phyloP scores from a whole-genome alignment of 768 basidiomycete genomes.

The Coprinellus aureogranulatus region DNA sequence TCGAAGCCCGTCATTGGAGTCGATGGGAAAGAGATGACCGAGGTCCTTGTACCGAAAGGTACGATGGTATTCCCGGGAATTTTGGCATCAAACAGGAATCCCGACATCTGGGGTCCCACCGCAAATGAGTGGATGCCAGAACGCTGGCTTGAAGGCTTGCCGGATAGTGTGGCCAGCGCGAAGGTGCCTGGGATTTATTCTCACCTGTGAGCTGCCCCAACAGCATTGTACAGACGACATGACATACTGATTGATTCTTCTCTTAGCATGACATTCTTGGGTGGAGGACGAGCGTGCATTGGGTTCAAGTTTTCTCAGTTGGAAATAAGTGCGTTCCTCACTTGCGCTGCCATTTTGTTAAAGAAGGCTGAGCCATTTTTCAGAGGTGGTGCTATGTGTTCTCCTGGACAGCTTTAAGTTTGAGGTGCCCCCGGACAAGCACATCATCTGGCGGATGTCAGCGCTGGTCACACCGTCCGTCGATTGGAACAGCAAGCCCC shows the following conservation, averaged over 20 bases:
- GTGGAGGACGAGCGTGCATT: constrained; percentile 43
- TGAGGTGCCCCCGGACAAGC: constrained; percentile 16
- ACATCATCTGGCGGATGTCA: constrained; percentile 30
- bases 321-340: constrained; percentile 41
- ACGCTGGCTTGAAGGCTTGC: constrained; percentile 36
- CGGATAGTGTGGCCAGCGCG: constrained; percentile 23
- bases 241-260: too few species aligned
- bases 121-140: constrained; percentile 37
- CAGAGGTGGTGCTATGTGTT: constrained; percentile 27
- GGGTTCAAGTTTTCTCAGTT: constrained; percentile 51
- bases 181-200: constrained; percentile 17
- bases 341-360: not conserved
- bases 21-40: constrained; percentile 25
- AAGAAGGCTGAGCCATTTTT: not conserved
- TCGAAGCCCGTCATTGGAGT: constrained; percentile 26
- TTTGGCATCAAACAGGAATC: constrained; percentile 28
- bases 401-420: constrained; percentile 29
- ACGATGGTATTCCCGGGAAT: constrained; percentile 26
- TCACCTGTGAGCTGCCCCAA: constrained; percentile 15
- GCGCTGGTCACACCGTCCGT: constrained; percentile 21
- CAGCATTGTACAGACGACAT: too few species aligned
- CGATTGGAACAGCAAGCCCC: constrained; percentile 6
- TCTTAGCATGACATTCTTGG: constrained; percentile 45
- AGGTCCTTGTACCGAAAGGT: constrained; percentile 23
- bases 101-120: constrained; percentile 36